Base-by-base conservation (phyloP, 2,329 filamentous ascomycete genomes). In the Sarocladiaceae sp. region DNA sequence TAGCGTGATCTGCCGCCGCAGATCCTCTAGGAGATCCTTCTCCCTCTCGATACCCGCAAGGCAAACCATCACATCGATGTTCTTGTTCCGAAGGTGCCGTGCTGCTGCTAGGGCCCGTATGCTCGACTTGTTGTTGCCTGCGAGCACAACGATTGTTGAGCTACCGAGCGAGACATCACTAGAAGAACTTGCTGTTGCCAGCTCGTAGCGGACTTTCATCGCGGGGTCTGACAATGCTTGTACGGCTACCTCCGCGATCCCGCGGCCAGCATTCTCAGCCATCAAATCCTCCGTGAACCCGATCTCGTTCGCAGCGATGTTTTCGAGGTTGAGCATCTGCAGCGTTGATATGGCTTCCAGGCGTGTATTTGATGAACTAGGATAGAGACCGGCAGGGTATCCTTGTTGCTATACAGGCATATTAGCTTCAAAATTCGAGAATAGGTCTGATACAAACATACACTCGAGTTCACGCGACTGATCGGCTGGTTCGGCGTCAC, bases 91-190 rank as follows among this genome's bases (percentile, higher is more conserved):
- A 7, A 97, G 75, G 60, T 97, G 90, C 4, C 93, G 80, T 21
- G 84, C 89, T 3, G 89, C 89, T 12, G 88, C 86, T 44, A 97
- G 74, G 3, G 89, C 88, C 47, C 91, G 78, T 29, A 87, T 83
- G 31, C 91, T 90, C 1, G 84, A 89, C 52, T 88, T 88, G 63
- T 95, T 91, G 62, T 96, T 97, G n/a, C 93, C 91, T 0, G 88
- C 90, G n/a, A 97, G 73, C 6, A 97, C 79, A 18, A 95, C 80
- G 24, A 80, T 67, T 1, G 72, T 70, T 4, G 64, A 61, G 33
- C 55, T 61, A 48, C 47, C 59, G 32, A 58, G 46, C 27, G 53
- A 54, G 7, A 56, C 52, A 15, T 61, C 58, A 16, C 56, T 53
- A 6, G 58, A 57, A 2, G 56, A 53, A 33, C 56, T 58, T 7